These are phyloP conservation scores for Pythium brassicae DNA, from an alignment of 352 stramenopile genomes.

Conservation along the genomic window DNA sequence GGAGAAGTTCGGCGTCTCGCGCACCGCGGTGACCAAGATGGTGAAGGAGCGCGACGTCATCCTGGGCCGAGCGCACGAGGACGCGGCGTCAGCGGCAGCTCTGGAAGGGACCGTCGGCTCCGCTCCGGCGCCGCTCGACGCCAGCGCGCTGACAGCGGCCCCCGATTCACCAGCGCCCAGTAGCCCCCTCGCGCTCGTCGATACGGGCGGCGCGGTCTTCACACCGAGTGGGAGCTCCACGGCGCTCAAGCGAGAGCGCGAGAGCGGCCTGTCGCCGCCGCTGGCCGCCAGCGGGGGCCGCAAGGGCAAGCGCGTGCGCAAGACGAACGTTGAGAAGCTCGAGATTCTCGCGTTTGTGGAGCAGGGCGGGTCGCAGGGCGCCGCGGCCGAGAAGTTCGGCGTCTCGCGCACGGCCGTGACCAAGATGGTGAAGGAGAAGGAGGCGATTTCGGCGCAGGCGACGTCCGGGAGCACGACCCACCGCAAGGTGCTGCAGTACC, in stretches of 20 bases:
- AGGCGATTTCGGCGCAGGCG: slow-evolving; percentile 68
- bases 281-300: background rate
- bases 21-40: slow-evolving; percentile 54
- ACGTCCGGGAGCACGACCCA: slow-evolving; percentile 62
- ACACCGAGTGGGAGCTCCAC: too few species aligned
- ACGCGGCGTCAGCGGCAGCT: background rate
- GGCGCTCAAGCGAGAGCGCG: background rate
- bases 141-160: background rate
- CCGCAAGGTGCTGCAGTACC: slow-evolving; percentile 78
- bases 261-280: background rate
- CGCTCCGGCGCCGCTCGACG: background rate
- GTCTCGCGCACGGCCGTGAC: slow-evolving; percentile 80
- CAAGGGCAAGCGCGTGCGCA: slow-evolving; percentile 67
- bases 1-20: slow-evolving; percentile 53
- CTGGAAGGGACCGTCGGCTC: background rate
- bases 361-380: slow-evolving; percentile 67
- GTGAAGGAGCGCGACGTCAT: slow-evolving; percentile 51
- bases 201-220: background rate
- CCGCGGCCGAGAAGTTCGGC: slow-evolving; percentile 74
- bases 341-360: slow-evolving; percentile 81
- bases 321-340: slow-evolving; percentile 82
- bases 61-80: slow-evolving; percentile 1
- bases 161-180: background rate
- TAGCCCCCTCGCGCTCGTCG: background rate
- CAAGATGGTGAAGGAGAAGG: slow-evolving; percentile 85